phyloP scores from a whole-genome alignment of 257 asterid genomes.

The Capsicum chinense region DNA sequence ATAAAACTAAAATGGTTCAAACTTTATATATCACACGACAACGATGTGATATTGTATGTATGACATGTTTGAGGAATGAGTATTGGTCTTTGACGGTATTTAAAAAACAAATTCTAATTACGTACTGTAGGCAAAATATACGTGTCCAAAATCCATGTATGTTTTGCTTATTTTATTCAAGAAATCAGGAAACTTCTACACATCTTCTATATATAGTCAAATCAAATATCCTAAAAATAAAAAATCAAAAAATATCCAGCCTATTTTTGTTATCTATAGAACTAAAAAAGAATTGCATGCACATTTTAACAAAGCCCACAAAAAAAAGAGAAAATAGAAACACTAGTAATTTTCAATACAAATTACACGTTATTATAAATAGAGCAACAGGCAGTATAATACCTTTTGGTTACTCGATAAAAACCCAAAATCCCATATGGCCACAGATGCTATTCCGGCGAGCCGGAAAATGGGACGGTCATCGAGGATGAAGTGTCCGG shows the following conservation, averaged over 20 bases:
- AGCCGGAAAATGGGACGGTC: slow-evolving; percentile 30
- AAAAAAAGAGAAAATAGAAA: slow-evolving; percentile 16
- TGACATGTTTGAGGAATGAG: slow-evolving; percentile 8
- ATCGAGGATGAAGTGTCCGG: slow-evolving; percentile 49
- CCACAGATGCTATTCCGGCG: slow-evolving; percentile 23
- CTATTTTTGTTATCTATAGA: background rate
- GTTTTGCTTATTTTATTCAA: background rate
- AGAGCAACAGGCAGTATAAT: slow-evolving; percentile 7
- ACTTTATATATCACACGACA: background rate
- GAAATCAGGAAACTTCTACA: slow-evolving; percentile 24
- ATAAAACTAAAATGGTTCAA: background rate
- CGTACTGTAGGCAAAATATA: background rate
- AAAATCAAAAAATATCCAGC: background rate
- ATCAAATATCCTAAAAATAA: background rate
- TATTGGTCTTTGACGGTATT: slow-evolving; percentile 9
- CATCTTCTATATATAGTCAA: slow-evolving; percentile 5
- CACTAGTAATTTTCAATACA: background rate
- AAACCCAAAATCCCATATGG: slow-evolving; percentile 27
- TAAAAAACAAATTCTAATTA: background rate
- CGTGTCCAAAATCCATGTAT: slow-evolving; percentile 22
- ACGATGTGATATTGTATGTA: background rate
- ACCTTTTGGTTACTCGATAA: background rate
- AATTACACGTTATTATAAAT: background rate
- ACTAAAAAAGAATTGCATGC: slow-evolving; percentile 22
- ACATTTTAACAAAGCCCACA: slow-evolving; percentile 9